A percentile compares a stretch with the other conserved stretches of the same genome.
Conservation (phyloP, 441 rosid genomes). For the Metrosideros polymorpha region DNA sequence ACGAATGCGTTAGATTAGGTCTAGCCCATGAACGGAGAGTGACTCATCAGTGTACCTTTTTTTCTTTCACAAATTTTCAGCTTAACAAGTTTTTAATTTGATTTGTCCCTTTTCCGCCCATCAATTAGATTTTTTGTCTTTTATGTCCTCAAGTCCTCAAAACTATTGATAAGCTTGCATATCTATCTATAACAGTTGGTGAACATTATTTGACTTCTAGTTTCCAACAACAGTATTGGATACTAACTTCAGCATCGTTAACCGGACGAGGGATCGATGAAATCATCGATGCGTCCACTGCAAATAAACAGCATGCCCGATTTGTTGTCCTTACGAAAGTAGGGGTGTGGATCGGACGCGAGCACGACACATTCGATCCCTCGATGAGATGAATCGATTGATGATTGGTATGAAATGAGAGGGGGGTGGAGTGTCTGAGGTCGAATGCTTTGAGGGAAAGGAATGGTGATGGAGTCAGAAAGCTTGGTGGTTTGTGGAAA, state of each 20-base stretch:
- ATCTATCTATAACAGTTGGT: not conserved
- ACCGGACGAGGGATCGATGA: too few species aligned
- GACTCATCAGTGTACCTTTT: not conserved
- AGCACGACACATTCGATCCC: too few species aligned
- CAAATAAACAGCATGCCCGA: not conserved
- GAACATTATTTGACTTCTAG: not conserved
- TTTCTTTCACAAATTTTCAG: not conserved
- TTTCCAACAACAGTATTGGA: not conserved
- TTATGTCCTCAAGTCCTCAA: not conserved
- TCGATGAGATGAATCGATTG: not conserved
- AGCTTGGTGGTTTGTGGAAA: not conserved
- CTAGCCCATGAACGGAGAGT: not conserved
- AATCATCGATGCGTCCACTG: too few species aligned
- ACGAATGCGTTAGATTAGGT: not conserved
- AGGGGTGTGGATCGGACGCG: not conserved
- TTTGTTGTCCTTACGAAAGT: not conserved
- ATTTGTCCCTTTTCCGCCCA: not conserved
- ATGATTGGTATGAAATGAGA: not conserved
- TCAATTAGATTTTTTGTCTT: not conserved
- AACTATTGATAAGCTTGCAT: not conserved
- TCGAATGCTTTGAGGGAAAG: not conserved
- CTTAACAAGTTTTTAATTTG: not conserved
- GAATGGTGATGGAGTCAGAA: not conserved
- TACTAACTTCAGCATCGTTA: not conserved
- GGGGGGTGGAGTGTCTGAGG: not conserved